Conservation (phyloP, 2,329 filamentous ascomycete species). For the Xylariaceae sp. region DNA sequence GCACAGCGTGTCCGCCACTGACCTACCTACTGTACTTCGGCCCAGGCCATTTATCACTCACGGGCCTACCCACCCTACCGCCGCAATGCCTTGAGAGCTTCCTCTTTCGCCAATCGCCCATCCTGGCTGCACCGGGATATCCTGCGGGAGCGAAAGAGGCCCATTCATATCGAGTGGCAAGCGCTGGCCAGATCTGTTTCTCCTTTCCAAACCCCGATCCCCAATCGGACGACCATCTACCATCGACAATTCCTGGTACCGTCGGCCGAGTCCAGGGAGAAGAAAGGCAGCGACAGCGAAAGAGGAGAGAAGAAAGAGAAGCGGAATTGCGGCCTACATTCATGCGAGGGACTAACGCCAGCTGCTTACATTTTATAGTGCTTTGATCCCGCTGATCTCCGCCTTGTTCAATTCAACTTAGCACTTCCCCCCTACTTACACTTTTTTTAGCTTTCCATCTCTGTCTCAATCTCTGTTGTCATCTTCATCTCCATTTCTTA, state of each 20-base stretch:
- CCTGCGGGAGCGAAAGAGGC: not conserved
- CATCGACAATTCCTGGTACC: conserved; percentile 5
- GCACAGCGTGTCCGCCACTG: too few species aligned
- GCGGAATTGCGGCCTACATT: not conserved
- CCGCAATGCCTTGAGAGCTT: conserved; percentile 20
- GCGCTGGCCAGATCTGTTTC: not conserved
- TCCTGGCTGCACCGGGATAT: conserved; percentile 1
- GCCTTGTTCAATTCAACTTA: conserved; percentile 1
- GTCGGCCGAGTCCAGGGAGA: not conserved
- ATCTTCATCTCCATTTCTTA: conserved; percentile 4
- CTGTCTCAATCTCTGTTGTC: conserved; percentile 3
- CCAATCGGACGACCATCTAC: conserved; percentile 1
- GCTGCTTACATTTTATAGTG: conserved; percentile 4
- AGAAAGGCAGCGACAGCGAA: not conserved
- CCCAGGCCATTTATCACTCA: conserved; percentile 16
- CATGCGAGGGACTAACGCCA: conserved; percentile 14
- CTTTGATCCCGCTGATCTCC: conserved; percentile 11
- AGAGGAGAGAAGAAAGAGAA: not conserved
- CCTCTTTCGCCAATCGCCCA: conserved; percentile 22
- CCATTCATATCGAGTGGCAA: not conserved
- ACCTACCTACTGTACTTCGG: not conserved
- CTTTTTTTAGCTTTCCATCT: not conserved
- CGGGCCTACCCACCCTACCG: conserved; percentile 11
- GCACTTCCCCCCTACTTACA: conserved; percentile 10
- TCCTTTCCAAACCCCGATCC: not conserved